Evolutionary conservation across 164 flowering plant species (phyloP).

Genomic region (Stephania yunnanensis): DNA sequence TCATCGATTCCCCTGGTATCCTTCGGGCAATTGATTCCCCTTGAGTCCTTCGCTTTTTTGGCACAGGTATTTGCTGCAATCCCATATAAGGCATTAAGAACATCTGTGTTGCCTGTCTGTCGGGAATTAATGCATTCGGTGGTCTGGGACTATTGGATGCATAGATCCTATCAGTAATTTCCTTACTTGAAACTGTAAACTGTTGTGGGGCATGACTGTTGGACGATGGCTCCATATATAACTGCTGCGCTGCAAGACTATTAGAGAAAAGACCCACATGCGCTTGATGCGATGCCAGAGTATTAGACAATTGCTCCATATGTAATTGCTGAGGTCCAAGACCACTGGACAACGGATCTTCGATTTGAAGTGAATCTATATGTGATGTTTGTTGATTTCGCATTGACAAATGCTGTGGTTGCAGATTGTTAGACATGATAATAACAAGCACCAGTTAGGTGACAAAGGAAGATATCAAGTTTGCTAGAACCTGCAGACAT

Average conservation of each 20-base stretch:
- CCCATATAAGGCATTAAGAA: conserved; percentile 32
- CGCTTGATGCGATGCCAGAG: not conserved
- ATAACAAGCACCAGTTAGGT: not conserved
- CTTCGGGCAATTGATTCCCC: not conserved
- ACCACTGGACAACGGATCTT: not conserved
- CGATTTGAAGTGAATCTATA: not conserved
- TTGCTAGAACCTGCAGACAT: not conserved
- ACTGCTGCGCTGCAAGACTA: not conserved
- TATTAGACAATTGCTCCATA: not conserved
- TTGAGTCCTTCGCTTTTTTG: conserved; percentile 29
- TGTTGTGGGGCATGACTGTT: conserved; percentile 18
- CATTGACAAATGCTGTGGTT: not conserved
- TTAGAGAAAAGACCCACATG: no score
- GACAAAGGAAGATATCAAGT: not conserved
- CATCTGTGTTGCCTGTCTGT: conserved; percentile 34
- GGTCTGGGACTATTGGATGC: conserved; percentile 10
- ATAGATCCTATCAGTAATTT: not conserved
- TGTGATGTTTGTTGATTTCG: not conserved
- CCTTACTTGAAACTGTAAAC: conserved; percentile 15
- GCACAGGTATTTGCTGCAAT: conserved; percentile 26
- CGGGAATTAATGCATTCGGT: conserved; percentile 18
- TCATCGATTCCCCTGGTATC: no score
- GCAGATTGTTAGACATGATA: conserved; percentile 5
- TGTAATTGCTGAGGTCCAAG: conserved; percentile 7
- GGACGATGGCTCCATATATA: conserved; percentile 4